Base-by-base conservation (phyloP, 306 rosid species). In the Hylodesmum podocarpum region DNA sequence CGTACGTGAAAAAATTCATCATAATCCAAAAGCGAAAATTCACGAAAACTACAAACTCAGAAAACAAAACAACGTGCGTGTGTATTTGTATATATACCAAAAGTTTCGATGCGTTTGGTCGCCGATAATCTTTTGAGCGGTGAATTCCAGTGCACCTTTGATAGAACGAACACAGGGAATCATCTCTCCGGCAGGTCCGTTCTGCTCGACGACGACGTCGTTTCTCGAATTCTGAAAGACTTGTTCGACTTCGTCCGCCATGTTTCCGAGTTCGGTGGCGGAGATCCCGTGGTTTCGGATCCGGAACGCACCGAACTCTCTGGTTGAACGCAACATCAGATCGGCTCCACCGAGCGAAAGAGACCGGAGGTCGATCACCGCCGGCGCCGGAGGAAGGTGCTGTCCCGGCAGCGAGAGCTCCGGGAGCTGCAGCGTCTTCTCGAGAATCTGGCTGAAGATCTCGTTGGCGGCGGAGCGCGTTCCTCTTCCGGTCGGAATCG, bases 401-500 rank as follows among this genome's bases (percentile, higher is more conserved):
- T 75, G 5, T 6, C 61, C 86, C 0, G 96, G 96, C 11, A 89
- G 47, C 1, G 78, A 43, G 2, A 95, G 88, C 28, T 79, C 82
- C 2, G 97, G 98, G 6, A 83, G 54, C 3, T 84, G 82, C 7
- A 83, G 80, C 9, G 84, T 46, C 13, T 77, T 72, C 21, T 92
- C 90, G 18, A 95, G 93, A 73, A 75, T 92, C 6, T 79, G 58
- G 39, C 73, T 76, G 81, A 92, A 87, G 79, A 71, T 57, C 3
- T 89, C 87, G 46, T 86, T 81, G 29, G 90, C 86, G 1, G 97
- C 93, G 6, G 91, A 87, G 8, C 97, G 93, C 0, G 89, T 74
- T 6, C 98, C 98, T 64, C 73, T 84, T 0, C 44, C 96, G 0
- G 93, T 94, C 0, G 96, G 96, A 66, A 95, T 88, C 37, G 97